phyloP scores from a whole-genome alignment of 139 green algal genomes.

The Yamagishiella unicocca region DNA sequence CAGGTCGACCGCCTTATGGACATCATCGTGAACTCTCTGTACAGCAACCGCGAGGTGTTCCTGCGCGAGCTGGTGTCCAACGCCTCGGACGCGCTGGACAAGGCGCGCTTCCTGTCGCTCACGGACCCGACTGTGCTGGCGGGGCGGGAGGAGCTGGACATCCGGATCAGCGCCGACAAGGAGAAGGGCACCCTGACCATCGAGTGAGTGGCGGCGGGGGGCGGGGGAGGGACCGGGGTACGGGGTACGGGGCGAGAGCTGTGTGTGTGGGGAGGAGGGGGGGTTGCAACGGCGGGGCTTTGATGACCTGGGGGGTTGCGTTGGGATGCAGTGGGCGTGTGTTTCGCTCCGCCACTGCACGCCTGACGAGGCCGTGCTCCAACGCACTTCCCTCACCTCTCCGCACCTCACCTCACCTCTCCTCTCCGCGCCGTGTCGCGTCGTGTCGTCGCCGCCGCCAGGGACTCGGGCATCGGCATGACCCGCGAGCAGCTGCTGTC shows the following conservation, averaged over 20 bases:
- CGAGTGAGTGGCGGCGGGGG: conserved; percentile 71
- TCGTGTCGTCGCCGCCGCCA: conserved; percentile 26
- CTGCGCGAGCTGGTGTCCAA: conserved; percentile 95
- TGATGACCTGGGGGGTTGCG: not conserved
- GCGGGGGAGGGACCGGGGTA: too few species aligned
- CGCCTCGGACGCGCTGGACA: conserved; percentile 96
- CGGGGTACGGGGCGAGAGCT: too few species aligned
- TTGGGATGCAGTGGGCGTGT: too few species aligned
- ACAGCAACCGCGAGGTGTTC: conserved; percentile 96
- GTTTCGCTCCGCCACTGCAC: too few species aligned
- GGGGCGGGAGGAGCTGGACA: conserved; percentile 85
- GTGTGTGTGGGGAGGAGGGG: not conserved
- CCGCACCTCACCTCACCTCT: not conserved
- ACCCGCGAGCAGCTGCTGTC: conserved; percentile 91
- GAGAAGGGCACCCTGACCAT: conserved; percentile 92
- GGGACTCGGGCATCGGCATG: conserved; percentile 97
- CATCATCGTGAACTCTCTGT: conserved; percentile 99
- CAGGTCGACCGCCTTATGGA: conserved; percentile 98
- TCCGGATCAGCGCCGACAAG: conserved; percentile 90
- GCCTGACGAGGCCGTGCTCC: too few species aligned
- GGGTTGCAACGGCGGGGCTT: not conserved
- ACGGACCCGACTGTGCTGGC: conserved; percentile 74
- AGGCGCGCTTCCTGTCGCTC: conserved; percentile 82
- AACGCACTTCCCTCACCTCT: too few species aligned
- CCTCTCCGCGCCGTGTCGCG: not conserved